Percentiles rank a stretch among this genome's conserved stretches.
Conservation (phyloP, 345 rosid species). For the Euphorbia lathyris region DNA sequence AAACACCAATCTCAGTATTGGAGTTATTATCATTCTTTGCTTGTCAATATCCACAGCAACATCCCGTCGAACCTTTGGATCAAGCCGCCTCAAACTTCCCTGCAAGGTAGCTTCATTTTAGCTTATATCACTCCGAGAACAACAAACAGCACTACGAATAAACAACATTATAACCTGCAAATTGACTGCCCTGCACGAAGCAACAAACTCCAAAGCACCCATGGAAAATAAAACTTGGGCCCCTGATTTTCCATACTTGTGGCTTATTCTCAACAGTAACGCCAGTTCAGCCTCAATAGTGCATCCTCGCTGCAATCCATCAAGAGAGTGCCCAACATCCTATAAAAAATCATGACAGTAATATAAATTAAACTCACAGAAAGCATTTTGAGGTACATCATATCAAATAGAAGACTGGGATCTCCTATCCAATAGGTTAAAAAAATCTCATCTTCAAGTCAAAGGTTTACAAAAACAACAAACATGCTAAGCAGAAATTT, state of each 20-base stretch:
- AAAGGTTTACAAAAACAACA: not conserved
- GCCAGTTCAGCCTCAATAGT: constrained; percentile 84
- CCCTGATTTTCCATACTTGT: constrained; percentile 90
- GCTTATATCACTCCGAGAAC: constrained; percentile 13
- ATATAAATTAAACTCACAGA: not conserved
- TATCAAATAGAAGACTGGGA: too few relatives aligned
- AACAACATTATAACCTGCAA: constrained; percentile 50
- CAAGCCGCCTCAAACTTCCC: constrained; percentile 67
- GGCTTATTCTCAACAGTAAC: constrained; percentile 76
- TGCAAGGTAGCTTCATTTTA: constrained; percentile 36
- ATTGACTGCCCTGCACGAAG: constrained; percentile 64
- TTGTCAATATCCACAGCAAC: constrained; percentile 54
- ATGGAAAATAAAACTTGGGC: constrained; percentile 86
- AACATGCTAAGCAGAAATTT: not conserved
- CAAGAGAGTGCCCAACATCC: constrained; percentile 74
- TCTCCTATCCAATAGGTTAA: not conserved
- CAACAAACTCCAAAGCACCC: constrained; percentile 83
- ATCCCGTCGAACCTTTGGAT: constrained; percentile 54
- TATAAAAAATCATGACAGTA: constrained; percentile 16
- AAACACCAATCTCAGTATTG: constrained; percentile 72
- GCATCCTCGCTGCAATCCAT: constrained; percentile 76
- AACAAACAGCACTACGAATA: constrained; percentile 11
- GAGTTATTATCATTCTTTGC: constrained; percentile 61
- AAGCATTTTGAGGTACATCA: not conserved
- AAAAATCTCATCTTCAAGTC: not conserved